These are phyloP conservation scores for Yamadazyma laniorum DNA, from an alignment of 805 yeast species.

Conservation along the genomic window DNA sequence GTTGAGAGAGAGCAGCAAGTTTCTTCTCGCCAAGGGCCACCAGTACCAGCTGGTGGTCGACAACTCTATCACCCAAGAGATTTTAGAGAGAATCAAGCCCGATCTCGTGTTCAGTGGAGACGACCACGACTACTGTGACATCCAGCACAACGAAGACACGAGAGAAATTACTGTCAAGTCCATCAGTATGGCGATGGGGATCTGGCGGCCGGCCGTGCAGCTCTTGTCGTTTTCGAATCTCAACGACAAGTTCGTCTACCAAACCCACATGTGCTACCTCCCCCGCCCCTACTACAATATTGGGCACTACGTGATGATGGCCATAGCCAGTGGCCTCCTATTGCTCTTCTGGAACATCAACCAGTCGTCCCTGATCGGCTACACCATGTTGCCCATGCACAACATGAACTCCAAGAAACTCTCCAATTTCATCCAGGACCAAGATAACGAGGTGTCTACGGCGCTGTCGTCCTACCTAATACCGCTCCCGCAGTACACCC, in stretches of 20 bases:
- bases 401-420: slow-evolving; percentile 22
- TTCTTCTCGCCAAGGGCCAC: slow-evolving; percentile 62
- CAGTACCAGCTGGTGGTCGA: slow-evolving; percentile 92
- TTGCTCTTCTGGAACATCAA: slow-evolving; percentile 30
- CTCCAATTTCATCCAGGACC: slow-evolving; percentile 28
- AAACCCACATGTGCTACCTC: slow-evolving; percentile 44
- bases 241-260: slow-evolving; percentile 19
- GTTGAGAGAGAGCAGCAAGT: slow-evolving; percentile 60
- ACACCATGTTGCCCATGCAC: slow-evolving; percentile 24
- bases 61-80: slow-evolving; percentile 52
- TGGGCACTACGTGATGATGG: slow-evolving; percentile 33
- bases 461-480: not conserved
- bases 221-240: slow-evolving; percentile 54
- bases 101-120: slow-evolving; percentile 81
- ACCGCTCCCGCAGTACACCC: slow-evolving; percentile 3
- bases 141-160: slow-evolving; percentile 45
- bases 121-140: slow-evolving; percentile 94
- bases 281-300: slow-evolving; percentile 47
- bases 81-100: slow-evolving; percentile 64
- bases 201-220: slow-evolving; percentile 82
- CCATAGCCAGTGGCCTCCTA: slow-evolving; percentile 29
- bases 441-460: slow-evolving; percentile 20
- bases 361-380: slow-evolving; percentile 21
- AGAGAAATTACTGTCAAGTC: slow-evolving; percentile 86
- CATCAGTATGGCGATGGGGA: slow-evolving; percentile 91